Evolutionary conservation across 768 basidiomycete species (phyloP).

Genomic region (Agaricus subrufescens): DNA sequence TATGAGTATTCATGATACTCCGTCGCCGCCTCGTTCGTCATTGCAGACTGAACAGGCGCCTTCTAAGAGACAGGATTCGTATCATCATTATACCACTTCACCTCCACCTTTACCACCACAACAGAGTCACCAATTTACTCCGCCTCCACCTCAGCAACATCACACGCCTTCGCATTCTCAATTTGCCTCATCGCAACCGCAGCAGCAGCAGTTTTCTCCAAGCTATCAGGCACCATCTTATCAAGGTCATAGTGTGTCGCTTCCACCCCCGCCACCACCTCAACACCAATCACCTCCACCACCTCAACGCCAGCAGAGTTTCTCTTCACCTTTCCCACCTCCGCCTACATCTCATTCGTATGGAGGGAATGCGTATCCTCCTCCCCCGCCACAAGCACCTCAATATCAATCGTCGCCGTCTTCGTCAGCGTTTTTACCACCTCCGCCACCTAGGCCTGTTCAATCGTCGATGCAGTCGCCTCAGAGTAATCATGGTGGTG

Average conservation of each 20-base stretch:
- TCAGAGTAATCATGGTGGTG: neutral
- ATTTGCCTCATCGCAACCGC: conserved; percentile 18
- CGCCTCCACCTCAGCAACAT: conserved; percentile 15
- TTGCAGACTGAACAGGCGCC: conserved; percentile 21
- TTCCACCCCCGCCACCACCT: conserved; percentile 17
- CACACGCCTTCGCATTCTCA: conserved; percentile 15
- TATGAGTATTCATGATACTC: conserved; percentile 39
- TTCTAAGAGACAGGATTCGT: conserved; percentile 14
- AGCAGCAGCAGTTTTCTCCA: conserved; percentile 2
- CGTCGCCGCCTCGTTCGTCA: conserved; percentile 18
- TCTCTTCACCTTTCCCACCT: conserved; percentile 24
- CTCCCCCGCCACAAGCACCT: conserved; percentile 1
- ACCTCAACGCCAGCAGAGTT: conserved; percentile 16
- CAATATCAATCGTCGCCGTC: neutral
- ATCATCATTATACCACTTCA: conserved; percentile 12
- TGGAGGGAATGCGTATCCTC: neutral
- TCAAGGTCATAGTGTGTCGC: neutral
- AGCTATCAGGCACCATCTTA: conserved; percentile 4
- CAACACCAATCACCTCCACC: conserved; percentile 13
- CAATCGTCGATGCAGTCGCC: conserved; percentile 11
- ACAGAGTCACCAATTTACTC: conserved; percentile 4
- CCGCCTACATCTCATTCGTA: conserved; percentile 27
- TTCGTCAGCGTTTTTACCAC: conserved; percentile 7
- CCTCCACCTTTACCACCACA: conserved; percentile 11
- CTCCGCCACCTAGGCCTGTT: conserved; percentile 19